phyloP scores from a whole-genome alignment of 805 yeast genomes.

The Lachancea fermentati region DNA sequence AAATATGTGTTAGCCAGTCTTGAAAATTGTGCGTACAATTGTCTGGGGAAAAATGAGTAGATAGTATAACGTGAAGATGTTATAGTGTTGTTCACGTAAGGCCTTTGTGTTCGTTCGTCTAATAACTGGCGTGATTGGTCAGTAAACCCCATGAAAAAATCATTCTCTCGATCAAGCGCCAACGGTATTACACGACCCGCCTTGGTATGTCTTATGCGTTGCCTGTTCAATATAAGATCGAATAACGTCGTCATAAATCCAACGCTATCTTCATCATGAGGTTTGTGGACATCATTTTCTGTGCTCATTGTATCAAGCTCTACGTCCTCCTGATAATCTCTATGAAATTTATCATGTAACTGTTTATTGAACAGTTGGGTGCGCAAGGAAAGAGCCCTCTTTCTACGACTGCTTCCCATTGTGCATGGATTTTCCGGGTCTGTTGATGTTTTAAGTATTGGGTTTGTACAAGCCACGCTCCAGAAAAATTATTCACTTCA shows the following conservation, averaged over 20 bases:
- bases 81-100: slow-evolving; percentile 62
- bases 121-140: slow-evolving; percentile 33
- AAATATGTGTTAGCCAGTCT: slow-evolving; percentile 90
- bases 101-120: slow-evolving; percentile 60
- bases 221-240: slow-evolving; percentile 39
- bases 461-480: not conserved
- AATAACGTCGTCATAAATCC: slow-evolving; percentile 11
- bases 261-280: not conserved
- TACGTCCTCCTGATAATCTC: slow-evolving; percentile 12
- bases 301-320: slow-evolving; percentile 8
- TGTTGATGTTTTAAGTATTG: too few relatives aligned
- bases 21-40: slow-evolving; percentile 84
- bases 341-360: slow-evolving; percentile 23
- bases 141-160: slow-evolving; percentile 16
- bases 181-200: slow-evolving; percentile 78
- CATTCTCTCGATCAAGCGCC: slow-evolving; percentile 36
- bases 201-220: slow-evolving; percentile 46
- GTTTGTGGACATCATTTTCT: not conserved
- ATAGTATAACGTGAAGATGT: slow-evolving; percentile 84
- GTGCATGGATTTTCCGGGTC: not conserved
- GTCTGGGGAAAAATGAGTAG: slow-evolving; percentile 81
- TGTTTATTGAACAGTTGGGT: slow-evolving; percentile 32
- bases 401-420: slow-evolving; percentile 14
- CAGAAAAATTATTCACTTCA: not conserved
- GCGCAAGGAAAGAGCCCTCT: slow-evolving; percentile 29